phyloP scores from a whole-genome alignment of 371 early-diverging fungal species.

The Mortierella sp. region DNA sequence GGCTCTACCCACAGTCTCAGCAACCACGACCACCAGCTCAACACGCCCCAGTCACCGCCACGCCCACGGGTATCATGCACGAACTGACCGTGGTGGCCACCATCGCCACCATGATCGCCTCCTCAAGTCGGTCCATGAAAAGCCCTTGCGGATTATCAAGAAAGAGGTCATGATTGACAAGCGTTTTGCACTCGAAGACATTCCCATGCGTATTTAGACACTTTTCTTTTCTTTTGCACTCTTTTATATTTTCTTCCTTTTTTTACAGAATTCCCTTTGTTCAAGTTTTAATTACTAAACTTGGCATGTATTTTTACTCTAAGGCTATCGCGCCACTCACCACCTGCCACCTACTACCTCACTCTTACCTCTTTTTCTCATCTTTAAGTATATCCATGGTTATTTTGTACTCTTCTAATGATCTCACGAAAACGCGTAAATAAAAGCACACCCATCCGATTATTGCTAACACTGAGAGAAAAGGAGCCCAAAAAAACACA shows the following conservation, averaged over 20 bases:
- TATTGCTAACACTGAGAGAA: too few relatives aligned
- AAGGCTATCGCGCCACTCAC: too few relatives aligned
- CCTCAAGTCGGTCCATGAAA: constrained; percentile 15
- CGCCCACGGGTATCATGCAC: background rate
- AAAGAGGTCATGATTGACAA: constrained; percentile 46
- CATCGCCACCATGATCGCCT: background rate
- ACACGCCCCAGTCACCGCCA: constrained; percentile 7
- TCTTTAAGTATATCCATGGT: background rate
- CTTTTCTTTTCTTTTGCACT: background rate
- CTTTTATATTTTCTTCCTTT: background rate
- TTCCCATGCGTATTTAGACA: constrained; percentile 41
- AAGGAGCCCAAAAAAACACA: too few relatives aligned
- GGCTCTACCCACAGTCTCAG: constrained; percentile 8
- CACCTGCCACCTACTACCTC: background rate
- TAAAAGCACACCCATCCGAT: background rate
- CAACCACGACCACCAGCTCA: constrained; percentile 12
- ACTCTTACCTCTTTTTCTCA: background rate
- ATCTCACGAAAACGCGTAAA: constrained; percentile 3
- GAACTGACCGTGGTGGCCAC: background rate
- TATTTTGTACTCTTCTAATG: background rate
- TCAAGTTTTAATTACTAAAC: background rate
- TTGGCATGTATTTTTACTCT: constrained; percentile 1
- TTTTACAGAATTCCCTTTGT: background rate
- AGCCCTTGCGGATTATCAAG: constrained; percentile 24
- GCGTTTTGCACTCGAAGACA: constrained; percentile 49